A percentile compares a stretch with the other conserved stretches of the same genome.
phyloP scores from a whole-genome alignment of 179 eudicot genomes.

The Sideroxylon spinosum region DNA sequence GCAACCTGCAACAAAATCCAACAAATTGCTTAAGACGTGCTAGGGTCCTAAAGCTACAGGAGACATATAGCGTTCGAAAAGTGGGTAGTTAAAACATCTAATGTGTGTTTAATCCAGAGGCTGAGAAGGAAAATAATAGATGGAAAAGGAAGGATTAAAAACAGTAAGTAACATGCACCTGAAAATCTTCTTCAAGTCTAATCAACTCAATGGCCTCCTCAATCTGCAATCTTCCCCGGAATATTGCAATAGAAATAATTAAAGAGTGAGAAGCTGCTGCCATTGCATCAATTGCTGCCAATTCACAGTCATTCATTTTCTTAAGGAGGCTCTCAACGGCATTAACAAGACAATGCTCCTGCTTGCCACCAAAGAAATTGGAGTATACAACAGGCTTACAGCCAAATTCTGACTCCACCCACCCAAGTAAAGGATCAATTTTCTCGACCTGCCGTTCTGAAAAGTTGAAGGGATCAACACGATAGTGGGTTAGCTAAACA shows the following conservation, averaged over 20 bases:
- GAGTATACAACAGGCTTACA: slow-evolving; percentile 72
- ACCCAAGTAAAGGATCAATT: slow-evolving; percentile 73
- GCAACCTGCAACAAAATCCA: slow-evolving; percentile 44
- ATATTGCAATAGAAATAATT: slow-evolving; percentile 59
- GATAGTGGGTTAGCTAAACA: background rate
- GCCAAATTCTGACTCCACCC: slow-evolving; percentile 89
- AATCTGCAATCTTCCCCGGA: slow-evolving; percentile 59
- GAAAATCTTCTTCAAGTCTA: slow-evolving; percentile 90
- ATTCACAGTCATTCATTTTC: slow-evolving; percentile 70
- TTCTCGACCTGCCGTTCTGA: slow-evolving; percentile 79
- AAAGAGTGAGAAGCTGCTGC: slow-evolving; percentile 82
- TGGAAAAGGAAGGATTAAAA: background rate
- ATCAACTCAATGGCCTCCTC: slow-evolving; percentile 85
- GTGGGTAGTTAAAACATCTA: background rate
- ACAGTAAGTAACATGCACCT: slow-evolving; percentile 34
- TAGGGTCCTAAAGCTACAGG: background rate
- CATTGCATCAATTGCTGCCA: slow-evolving; percentile 86
- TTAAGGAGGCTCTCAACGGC: slow-evolving; percentile 62
- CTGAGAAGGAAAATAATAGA: background rate
- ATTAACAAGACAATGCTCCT: slow-evolving; percentile 67
- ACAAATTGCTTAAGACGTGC: background rate
- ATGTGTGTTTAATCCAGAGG: background rate
- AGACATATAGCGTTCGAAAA: background rate
- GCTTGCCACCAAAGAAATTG: slow-evolving; percentile 83
- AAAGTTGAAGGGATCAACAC: slow-evolving; percentile 15